Evolutionary conservation across 2,329 filamentous ascomycete genomes (phyloP), one percentile per base, ranked within the genome.

Genomic region (Alternaria rosae): DNA sequence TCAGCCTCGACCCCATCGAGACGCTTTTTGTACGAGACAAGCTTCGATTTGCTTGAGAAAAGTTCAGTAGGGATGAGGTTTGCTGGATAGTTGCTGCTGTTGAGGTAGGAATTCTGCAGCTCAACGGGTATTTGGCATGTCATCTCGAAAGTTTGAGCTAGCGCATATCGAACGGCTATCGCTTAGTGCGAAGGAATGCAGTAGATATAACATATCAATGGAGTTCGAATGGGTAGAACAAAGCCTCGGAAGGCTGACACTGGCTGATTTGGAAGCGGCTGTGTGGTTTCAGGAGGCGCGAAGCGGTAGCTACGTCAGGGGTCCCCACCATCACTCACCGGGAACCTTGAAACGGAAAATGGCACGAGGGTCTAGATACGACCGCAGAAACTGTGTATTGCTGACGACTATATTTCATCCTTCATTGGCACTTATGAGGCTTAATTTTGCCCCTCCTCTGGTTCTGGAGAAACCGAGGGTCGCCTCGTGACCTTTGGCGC

Each of bases 21-120:
- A 5, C 59, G 63, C 25, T 45, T 38, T 25, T 47, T 64, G 44
- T 66, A 69, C 3, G 65, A 64, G n/a, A 23, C 21, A 2, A 70
- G 54, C 15, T 62, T 68, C 1, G 65, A 65, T 8, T 45, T 66
- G 52, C 68, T 63, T 28, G 56, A 63, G 30, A 32, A 20, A 1
- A 53, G 64, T 2, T 58, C 52, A 23, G 25, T 63, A 1, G 57
- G 51, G 2, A 69, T 57, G 17, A 70, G 50, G 20, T 66, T 71
- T 28, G 61, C 52, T 20, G 69, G 69, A 38, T 69, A 71, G 12
- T 45, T 50, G 45, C 17, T 44, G 17, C 32, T 56, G 3, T 60
- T 51, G n/a, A 25, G 10, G 41, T 59, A 60, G 1, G 68, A 70
- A 4, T 57, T 26, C 32, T 63, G 61, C 11, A 68, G 50, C 12